Conservation (phyloP, 495 filamentous ascomycete genomes). For the Tuber umbilicatum region DNA sequence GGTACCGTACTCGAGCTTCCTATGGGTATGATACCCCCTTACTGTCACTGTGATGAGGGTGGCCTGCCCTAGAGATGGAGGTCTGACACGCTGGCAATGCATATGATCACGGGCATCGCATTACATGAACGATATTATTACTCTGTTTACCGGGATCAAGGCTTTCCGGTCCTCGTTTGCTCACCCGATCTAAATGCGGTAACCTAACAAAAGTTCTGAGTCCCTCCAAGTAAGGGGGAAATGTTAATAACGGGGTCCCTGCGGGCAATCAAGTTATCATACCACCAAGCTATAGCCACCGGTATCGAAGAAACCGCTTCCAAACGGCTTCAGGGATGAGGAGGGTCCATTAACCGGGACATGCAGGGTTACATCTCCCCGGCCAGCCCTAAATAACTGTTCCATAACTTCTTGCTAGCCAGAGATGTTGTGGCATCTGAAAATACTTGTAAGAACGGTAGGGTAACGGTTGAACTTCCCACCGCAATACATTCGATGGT, state of each 20-base stretch:
- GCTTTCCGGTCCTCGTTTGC: not conserved
- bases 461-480: not conserved
- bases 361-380: no score
- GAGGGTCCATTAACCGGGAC: no score
- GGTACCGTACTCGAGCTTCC: not conserved
- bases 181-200: not conserved
- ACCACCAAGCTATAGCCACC: not conserved
- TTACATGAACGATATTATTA: not conserved
- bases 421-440: not conserved
- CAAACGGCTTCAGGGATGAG: no score
- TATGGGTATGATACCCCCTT: not conserved
- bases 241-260: not conserved
- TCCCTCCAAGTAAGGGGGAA: not conserved
- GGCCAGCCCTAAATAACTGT: no score
- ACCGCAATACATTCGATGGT: not conserved
- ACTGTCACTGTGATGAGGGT: not conserved
- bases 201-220: not conserved
- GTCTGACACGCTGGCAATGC: conserved; percentile 5
- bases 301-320: not conserved
- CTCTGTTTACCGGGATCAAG: not conserved
- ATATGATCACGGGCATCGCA: not conserved
- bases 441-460: no score
- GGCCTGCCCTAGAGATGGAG: not conserved
- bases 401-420: no score
- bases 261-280: not conserved